Conservation (phyloP, 495 filamentous ascomycete genomes). For the Tuber microsphaerosporum region DNA sequence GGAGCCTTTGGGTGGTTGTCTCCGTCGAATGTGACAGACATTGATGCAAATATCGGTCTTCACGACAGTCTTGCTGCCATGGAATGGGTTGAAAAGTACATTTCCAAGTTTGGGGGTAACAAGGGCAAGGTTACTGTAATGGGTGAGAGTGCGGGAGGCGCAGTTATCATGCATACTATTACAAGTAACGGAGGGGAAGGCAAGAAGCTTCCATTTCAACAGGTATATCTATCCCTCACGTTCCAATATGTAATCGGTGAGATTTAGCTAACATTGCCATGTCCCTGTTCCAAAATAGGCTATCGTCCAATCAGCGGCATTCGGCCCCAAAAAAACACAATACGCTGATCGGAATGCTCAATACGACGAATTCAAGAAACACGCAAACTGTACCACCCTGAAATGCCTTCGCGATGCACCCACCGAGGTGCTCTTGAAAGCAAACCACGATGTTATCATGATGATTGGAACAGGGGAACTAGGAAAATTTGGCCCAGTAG, state of each 20-base stretch:
- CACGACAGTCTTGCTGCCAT: slow-evolving; percentile 63
- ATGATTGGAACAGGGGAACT: background rate
- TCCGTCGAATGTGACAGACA: slow-evolving; percentile 45
- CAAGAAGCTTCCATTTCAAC: slow-evolving; percentile 28
- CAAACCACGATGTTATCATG: slow-evolving; percentile 14
- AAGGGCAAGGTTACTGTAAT: slow-evolving; percentile 55
- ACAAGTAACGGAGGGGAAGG: slow-evolving; percentile 28
- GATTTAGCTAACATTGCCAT: background rate
- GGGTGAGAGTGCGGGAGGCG: slow-evolving; percentile 63
- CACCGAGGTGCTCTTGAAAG: slow-evolving; percentile 15
- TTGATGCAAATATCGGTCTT: slow-evolving; percentile 56
- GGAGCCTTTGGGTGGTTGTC: slow-evolving; percentile 62
- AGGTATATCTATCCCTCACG: slow-evolving; percentile 10
- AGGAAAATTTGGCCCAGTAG: slow-evolving; percentile 49
- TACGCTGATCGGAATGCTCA: background rate
- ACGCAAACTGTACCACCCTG: slow-evolving; percentile 24
- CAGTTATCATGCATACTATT: slow-evolving; percentile 44
- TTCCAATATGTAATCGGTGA: background rate
- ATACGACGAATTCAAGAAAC: slow-evolving; percentile 17
- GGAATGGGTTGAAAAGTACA: slow-evolving; percentile 65
- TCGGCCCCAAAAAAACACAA: slow-evolving; percentile 5
- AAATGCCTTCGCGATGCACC: slow-evolving; percentile 29
- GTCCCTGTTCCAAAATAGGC: slow-evolving; percentile 26
- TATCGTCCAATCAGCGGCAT: slow-evolving; percentile 30
- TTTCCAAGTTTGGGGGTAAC: slow-evolving; percentile 65